Conservation (phyloP, 768 basidiomycete species). For the Macrolepiota albuminosa region DNA sequence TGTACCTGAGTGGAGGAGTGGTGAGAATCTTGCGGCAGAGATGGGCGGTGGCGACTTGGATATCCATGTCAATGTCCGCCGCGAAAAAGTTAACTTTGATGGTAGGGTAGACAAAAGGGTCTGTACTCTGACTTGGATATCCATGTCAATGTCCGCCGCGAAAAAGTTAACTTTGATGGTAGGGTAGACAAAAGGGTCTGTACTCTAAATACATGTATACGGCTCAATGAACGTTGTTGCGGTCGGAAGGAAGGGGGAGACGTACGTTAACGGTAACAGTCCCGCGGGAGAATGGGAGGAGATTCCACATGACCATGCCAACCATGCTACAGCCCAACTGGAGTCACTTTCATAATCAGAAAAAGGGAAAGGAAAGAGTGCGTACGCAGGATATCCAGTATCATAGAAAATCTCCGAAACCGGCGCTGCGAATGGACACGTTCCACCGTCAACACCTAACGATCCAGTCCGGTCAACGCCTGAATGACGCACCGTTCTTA, state of each 20-base stretch:
- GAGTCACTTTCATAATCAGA: background rate
- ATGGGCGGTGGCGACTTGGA: conserved; percentile 45
- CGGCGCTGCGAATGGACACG: conserved; percentile 28
- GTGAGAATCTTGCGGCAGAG: conserved; percentile 28
- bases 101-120: conserved; percentile 43
- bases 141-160: conserved; percentile 42
- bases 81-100: conserved; percentile 51
- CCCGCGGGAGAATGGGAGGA: conserved; percentile 54
- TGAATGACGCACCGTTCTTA: conserved; percentile 30
- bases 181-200: conserved; percentile 44
- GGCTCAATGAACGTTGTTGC: background rate
- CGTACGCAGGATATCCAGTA: conserved; percentile 41
- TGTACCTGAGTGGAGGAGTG: background rate
- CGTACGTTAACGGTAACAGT: conserved; percentile 41
- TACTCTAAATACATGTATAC: conserved; percentile 28
- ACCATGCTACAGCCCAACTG: conserved; percentile 25
- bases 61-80: conserved; percentile 43
- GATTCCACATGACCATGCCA: conserved; percentile 48
- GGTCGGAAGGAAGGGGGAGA: background rate
- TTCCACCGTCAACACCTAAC: background rate
- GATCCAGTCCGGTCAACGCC: conserved; percentile 12
- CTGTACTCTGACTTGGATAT: conserved; percentile 44
- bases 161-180: conserved; percentile 50
- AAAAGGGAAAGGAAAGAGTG: background rate
- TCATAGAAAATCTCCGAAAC: conserved; percentile 45